Base-by-base conservation (phyloP, 2,329 filamentous ascomycete genomes). In the Xylaria sp. region DNA sequence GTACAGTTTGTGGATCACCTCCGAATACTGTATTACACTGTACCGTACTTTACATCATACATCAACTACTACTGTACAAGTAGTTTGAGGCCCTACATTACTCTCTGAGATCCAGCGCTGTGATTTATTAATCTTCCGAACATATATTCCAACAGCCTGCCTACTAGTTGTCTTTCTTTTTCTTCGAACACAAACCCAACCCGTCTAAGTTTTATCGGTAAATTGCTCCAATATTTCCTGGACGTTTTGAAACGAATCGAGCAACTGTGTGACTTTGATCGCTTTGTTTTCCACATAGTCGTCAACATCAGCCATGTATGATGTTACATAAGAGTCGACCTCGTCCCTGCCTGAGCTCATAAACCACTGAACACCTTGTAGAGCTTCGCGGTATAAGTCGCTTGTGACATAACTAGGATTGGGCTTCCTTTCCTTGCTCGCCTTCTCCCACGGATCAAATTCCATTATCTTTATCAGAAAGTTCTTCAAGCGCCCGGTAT, bases 381-480 rank as follows among this genome's bases (percentile, higher is more conserved):
- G 34, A 28, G 69, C 71, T 18, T 69, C 34, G 9, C 53, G 7
- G 52, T 70, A 74, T 12, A 74, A 32, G 20, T 63, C 28, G 60
- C 59, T 69, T 30, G 75, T 76, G 13, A 69, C 23, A 41, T 70
- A 72, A 1, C 60, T 41, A 2, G 72, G 66, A 28, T 55, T 60
- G 25, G 20, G 45, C 18, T 39, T 18, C 8, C 12, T 25, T 18
- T 0, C 6, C 28, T 4, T 20, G 8, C 13, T 9, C 18, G 1
- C 6, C 25, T 50, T 36, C 13, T 41, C 3, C 70, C 75, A 74
- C 28, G 72, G 72, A 50, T 76, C 73, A 6, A 70, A 45, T 56
- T 73, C 67, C 75, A 76, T 76, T 65, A 77, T 25, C 67, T 65
- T 66, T 45, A 75, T 28, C 52, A 76, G 64, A 12, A 73, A 67